Evolutionary conservation across 208 protist genomes (phyloP).

Genomic region (Kentomonas sorsogonicus): DNA sequence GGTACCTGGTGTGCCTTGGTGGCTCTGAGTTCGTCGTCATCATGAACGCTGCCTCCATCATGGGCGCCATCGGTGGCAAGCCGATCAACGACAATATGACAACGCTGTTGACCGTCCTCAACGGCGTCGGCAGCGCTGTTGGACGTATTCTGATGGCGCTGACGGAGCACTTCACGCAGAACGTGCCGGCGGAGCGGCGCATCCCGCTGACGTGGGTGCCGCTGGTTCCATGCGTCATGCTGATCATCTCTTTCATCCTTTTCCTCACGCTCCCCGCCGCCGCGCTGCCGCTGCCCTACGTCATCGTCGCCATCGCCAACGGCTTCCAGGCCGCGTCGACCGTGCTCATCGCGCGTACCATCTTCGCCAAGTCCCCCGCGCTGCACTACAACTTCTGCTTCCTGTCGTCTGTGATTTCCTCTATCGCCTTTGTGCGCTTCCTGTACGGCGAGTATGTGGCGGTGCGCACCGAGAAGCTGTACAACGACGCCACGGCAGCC

Average conservation of each 20-base stretch:
- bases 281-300: constrained; percentile 46
- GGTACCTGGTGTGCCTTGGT: constrained; percentile 33
- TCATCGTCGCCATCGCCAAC: constrained; percentile 46
- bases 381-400: constrained; percentile 74
- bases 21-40: constrained; percentile 49
- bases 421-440: constrained; percentile 50
- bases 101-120: constrained; percentile 52
- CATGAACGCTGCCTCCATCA: constrained; percentile 49
- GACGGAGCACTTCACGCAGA: constrained; percentile 53
- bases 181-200: constrained; percentile 43
- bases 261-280: constrained; percentile 29
- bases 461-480: too few relatives aligned
- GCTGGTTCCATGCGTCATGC: constrained; percentile 29
- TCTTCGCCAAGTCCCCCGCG: constrained; percentile 57
- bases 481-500: constrained; percentile 13
- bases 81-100: constrained; percentile 20
- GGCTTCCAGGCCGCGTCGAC: constrained; percentile 33
- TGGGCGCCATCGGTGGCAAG: constrained; percentile 33
- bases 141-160: constrained; percentile 49
- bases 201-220: constrained; percentile 47
- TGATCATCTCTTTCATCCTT: constrained; percentile 35
- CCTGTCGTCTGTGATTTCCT: constrained; percentile 22
- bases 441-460: constrained; percentile 73
- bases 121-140: constrained; percentile 56
- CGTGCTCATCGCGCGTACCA: constrained; percentile 53